These are phyloP conservation scores for Tricholoma saponaceum DNA, from an alignment of 768 basidiomycete species.

Conservation along the genomic window DNA sequence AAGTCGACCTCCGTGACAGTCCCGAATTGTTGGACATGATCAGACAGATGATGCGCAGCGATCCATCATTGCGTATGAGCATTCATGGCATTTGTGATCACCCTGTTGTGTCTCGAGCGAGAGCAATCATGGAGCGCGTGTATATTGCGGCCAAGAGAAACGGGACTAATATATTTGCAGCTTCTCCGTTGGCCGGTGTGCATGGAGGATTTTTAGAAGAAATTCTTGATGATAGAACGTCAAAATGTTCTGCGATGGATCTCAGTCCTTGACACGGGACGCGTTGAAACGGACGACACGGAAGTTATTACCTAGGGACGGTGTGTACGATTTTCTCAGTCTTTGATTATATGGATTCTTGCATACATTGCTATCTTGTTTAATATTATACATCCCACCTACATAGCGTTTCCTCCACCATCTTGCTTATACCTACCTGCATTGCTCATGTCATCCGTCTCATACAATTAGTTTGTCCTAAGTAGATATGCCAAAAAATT, in stretches of 20 bases:
- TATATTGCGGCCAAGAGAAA: conserved; percentile 29
- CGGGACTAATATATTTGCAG: conserved; percentile 43
- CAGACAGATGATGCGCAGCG: conserved; percentile 72
- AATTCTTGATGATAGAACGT: conserved; percentile 38
- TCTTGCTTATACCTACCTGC: conserved; percentile 6
- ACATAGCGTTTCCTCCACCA: background rate
- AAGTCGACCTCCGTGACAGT: conserved; percentile 69
- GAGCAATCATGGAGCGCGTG: conserved; percentile 57
- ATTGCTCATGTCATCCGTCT: background rate
- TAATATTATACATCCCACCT: conserved; percentile 10
- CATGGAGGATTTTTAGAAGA: conserved; percentile 60
- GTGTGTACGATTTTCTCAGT: conserved; percentile 7
- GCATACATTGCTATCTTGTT: conserved; percentile 1
- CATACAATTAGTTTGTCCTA: too few relatives aligned
- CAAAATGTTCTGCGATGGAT: conserved; percentile 32
- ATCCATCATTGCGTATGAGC: conserved; percentile 55
- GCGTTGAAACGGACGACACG: conserved; percentile 1
- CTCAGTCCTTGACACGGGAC: conserved; percentile 27
- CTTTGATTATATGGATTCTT: conserved; percentile 12
- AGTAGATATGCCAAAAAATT: background rate
- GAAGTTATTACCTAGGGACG: conserved; percentile 7
- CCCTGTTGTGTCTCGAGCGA: conserved; percentile 59
- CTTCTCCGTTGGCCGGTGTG: conserved; percentile 60
- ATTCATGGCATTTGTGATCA: conserved; percentile 57
- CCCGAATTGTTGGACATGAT: conserved; percentile 66